phyloP scores from a whole-genome alignment of 352 stramenopile genomes.

The Elongisporangium anandrum region DNA sequence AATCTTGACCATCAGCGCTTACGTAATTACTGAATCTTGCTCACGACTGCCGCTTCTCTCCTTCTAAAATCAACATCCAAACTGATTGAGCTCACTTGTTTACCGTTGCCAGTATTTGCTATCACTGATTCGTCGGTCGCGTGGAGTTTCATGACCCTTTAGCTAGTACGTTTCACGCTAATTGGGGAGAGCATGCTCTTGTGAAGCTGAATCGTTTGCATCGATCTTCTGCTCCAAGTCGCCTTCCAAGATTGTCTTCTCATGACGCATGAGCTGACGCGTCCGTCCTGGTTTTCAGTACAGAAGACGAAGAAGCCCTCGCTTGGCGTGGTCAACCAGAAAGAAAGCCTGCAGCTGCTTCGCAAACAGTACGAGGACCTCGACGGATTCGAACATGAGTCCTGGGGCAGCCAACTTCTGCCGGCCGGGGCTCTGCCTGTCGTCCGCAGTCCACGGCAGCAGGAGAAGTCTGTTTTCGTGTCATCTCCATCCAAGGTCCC shows the following conservation, averaged over 20 bases:
- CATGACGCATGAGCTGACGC: constrained; percentile 50
- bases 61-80: neutral
- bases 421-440: constrained; percentile 47
- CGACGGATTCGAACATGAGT: constrained; percentile 7
- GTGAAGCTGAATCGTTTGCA: neutral
- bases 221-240: neutral
- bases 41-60: neutral
- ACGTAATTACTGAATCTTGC: neutral
- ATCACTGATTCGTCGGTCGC: neutral
- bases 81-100: neutral
- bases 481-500: constrained; percentile 41
- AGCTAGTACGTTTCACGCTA: neutral
- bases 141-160: neutral
- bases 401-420: constrained; percentile 1
- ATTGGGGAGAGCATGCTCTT: neutral
- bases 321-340: constrained; percentile 45
- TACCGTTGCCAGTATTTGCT: neutral
- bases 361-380: constrained; percentile 14
- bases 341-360: constrained; percentile 39
- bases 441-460: constrained; percentile 30
- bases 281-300: constrained; percentile 52
- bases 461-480: constrained; percentile 31
- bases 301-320: constrained; percentile 27
- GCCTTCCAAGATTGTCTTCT: neutral
- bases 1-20: neutral